phyloP scores from a whole-genome alignment of 176 grass and related monocot species.

The maize (Zea mays) region DNA sequence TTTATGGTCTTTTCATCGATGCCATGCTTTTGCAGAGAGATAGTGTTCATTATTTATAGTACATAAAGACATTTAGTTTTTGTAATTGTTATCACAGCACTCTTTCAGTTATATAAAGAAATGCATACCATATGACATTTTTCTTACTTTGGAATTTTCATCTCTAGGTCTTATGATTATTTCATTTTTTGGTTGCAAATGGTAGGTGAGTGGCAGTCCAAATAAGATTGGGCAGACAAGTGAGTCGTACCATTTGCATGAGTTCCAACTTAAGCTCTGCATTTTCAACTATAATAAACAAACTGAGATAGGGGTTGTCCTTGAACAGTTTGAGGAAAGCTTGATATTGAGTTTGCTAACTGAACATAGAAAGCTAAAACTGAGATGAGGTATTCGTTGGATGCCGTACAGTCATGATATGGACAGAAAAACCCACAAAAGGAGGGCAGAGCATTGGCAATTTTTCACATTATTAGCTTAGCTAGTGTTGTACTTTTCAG shows the following conservation, averaged over 20 bases:
- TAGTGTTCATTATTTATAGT: background rate
- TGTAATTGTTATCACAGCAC: background rate
- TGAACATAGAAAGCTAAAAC: background rate
- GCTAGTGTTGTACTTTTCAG: background rate
- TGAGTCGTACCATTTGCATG: background rate
- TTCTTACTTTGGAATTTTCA: background rate
- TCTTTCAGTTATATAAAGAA: background rate
- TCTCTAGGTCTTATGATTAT: background rate
- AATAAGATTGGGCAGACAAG: background rate
- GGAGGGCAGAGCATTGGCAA: too few species aligned
- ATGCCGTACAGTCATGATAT: background rate
- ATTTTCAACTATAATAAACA: background rate
- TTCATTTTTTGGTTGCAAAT: background rate
- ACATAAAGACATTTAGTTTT: background rate
- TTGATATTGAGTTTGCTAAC: background rate
- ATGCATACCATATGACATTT: background rate
- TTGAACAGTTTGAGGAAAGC: background rate
- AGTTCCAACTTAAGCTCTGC: background rate
- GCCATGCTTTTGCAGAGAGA: background rate
- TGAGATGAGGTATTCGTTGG: too few species aligned
- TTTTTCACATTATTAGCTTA: background rate
- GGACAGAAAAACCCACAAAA: background rate
- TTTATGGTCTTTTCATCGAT: background rate
- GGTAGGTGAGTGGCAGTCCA: too few species aligned
- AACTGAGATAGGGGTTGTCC: background rate